Conservation (phyloP, 164 flowering plant species). For the Tetrastigma voinierianum region DNA sequence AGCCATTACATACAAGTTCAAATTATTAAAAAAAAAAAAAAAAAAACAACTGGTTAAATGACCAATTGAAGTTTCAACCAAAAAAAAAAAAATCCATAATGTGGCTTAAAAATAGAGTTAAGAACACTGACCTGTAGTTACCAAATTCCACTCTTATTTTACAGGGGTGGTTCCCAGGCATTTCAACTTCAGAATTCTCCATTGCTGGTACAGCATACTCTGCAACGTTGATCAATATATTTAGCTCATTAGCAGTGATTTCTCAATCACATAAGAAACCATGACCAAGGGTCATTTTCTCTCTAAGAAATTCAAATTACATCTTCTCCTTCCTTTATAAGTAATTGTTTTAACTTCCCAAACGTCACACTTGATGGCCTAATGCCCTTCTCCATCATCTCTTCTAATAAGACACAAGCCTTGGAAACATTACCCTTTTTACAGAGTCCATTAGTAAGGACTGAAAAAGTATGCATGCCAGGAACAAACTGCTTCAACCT, state of each 20-base stretch:
- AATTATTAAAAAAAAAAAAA: too few species aligned
- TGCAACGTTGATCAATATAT: too few species aligned
- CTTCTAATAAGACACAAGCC: constrained; percentile 81
- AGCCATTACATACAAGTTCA: too few species aligned
- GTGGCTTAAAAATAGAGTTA: too few species aligned
- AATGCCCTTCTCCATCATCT: constrained; percentile 94
- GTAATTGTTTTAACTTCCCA: constrained; percentile 67
- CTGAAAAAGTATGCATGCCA: constrained; percentile 91
- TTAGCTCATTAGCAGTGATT: neutral
- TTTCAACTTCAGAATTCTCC: too few species aligned
- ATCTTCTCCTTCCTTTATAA: constrained; percentile 79
- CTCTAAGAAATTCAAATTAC: constrained; percentile 74
- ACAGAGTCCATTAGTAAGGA: constrained; percentile 83
- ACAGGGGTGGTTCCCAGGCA: too few species aligned
- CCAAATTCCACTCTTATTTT: too few species aligned
- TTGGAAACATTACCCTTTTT: constrained; percentile 46
- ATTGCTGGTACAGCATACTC: too few species aligned
- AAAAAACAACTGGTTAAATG: too few species aligned
- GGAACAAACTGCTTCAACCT: constrained; percentile 71
- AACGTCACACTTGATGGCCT: constrained; percentile 68
- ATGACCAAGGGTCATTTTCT: constrained; percentile 72
- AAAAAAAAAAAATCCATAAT: too few species aligned
- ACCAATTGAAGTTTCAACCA: too few species aligned
- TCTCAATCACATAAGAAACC: constrained; percentile 78
- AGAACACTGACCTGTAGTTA: too few species aligned